Base-by-base conservation (phyloP, 768 basidiomycete species). In the Postia placenta region DNA sequence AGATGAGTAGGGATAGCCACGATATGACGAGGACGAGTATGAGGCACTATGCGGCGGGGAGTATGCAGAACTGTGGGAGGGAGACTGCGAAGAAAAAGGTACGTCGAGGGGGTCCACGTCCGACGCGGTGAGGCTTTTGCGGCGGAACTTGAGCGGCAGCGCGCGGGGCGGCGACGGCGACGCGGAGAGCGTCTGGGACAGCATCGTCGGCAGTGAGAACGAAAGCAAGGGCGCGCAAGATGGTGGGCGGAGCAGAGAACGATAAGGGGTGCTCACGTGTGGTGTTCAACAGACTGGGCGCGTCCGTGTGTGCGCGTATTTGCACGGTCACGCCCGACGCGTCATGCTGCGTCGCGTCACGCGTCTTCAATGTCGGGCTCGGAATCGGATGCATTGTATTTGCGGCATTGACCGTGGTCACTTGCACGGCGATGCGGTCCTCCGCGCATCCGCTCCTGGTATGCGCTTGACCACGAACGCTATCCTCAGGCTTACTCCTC, bases 81-180 rank as follows among this genome's bases (percentile, higher is more conserved):
- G 20, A 17, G 46, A 30, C 12, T 23, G 46, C 22, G 35, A 17
- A 20, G 5, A 26, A 14, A 14, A 23, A 17, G 42, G 24, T 11
- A 17, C 12, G 23, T n/a, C 9, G 2, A 35, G 45, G 9, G 11
- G 36, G 40, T 42, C 40, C 25, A 48, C 24, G 25, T 48, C 47
- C 4, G 27, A 42, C 15, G 48, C 20, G 42, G 23, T 42, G 14
- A 33, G 42, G 27, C 53, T 55, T 45, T 57, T 57, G 20, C 56
- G 45, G 28, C 53, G 48, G 39, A 42, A 54, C 45, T 53, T 57
- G 50, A 57, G 51, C 23, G 56, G 56, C 44, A 52, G 20, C 41
- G 37, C 47, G 19, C 35, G 50, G 2, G 55, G 20, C 19, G 47
- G 48, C 1, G 35, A 35, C 11, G 55, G 43, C 22, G 55, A 24